Evolutionary conservation across 345 rosid species (phyloP).

Genomic region (Nephelium lappaceum): DNA sequence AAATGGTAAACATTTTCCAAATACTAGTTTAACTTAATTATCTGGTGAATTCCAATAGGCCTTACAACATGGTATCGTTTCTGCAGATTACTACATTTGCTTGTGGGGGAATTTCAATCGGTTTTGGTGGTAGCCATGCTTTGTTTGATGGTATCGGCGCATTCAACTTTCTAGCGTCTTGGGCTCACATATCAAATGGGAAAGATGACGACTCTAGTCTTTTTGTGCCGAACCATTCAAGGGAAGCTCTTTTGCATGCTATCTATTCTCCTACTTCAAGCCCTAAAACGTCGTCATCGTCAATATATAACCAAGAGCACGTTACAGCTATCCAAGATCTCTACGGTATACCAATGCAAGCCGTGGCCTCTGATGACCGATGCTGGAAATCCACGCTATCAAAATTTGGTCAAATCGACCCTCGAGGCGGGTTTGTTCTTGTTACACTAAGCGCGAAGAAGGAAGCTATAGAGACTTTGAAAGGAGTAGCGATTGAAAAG

Average conservation of each 20-base stretch:
- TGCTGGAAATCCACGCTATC: slow-evolving; percentile 27
- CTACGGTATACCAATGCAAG: slow-evolving; percentile 27
- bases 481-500: slow-evolving; percentile 1
- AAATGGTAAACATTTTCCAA: not conserved
- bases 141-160: slow-evolving; percentile 25
- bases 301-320: slow-evolving; percentile 27
- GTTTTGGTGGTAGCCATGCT: slow-evolving; percentile 33
- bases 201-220: slow-evolving; percentile 18
- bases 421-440: slow-evolving; percentile 13
- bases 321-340: slow-evolving; percentile 30
- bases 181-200: slow-evolving; percentile 26
- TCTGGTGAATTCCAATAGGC: not conserved
- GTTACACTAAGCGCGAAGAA: slow-evolving; percentile 13
- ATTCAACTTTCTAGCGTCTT: slow-evolving; percentile 27
- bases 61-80: not conserved
- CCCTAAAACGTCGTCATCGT: slow-evolving; percentile 14
- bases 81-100: slow-evolving; percentile 27
- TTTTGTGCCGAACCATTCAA: slow-evolving; percentile 30
- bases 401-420: slow-evolving; percentile 10
- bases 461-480: slow-evolving; percentile 20
- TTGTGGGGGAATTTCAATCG: slow-evolving; percentile 29
- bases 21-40: too few species aligned
- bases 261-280: slow-evolving; percentile 19
- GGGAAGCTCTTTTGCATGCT: slow-evolving; percentile 17
- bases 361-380: slow-evolving; percentile 24